These are phyloP conservation scores for Dictyostelium intermedium DNA, from an alignment of 78 protist genomes.

Conservation along the genomic window DNA sequence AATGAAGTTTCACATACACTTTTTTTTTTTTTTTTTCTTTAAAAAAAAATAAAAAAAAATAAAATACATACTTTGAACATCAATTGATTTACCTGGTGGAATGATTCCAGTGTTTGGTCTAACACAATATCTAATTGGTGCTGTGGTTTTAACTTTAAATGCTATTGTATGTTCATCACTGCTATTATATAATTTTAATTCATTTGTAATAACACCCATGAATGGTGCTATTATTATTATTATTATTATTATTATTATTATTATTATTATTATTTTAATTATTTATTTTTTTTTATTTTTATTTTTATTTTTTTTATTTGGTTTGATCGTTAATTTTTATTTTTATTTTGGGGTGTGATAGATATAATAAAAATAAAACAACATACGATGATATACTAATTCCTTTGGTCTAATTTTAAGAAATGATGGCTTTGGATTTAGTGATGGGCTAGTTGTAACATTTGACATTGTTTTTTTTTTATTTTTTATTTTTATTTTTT, in stretches of 20 bases:
- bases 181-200: conserved; percentile 29
- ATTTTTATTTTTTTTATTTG: background rate
- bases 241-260: too few species aligned
- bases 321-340: background rate
- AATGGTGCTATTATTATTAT: conserved; percentile 73
- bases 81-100: conserved; percentile 76
- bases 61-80: conserved; percentile 49
- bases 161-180: conserved; percentile 64
- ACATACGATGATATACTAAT: conserved; percentile 68
- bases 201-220: conserved; percentile 39
- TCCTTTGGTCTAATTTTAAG: conserved; percentile 53
- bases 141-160: conserved; percentile 87
- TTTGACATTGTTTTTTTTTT: background rate
- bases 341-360: background rate
- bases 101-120: conserved; percentile 87
- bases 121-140: conserved; percentile 85
- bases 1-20: too few species aligned
- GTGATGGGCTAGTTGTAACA: background rate
- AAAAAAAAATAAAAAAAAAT: background rate
- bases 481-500: too few species aligned
- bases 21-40: background rate
- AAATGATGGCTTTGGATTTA: background rate
- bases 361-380: background rate
- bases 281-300: background rate
- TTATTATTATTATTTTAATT: background rate